Evolutionary conservation across 2,329 filamentous ascomycete species (phyloP), one percentile per base, ranked within the genome.

Genomic region (Elsinoe perseae): DNA sequence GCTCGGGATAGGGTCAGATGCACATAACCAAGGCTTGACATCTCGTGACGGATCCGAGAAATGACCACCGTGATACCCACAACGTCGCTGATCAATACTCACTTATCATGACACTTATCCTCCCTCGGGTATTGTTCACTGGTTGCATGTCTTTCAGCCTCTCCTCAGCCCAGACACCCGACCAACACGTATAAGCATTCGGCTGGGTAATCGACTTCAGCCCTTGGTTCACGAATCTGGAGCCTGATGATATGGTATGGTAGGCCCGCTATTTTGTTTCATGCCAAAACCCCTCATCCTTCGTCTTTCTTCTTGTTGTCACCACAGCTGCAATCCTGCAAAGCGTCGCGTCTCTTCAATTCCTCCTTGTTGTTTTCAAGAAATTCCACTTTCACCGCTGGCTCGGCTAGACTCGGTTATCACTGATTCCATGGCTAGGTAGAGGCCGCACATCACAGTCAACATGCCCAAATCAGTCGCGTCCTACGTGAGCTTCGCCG

Each of bases 401-500:
- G 28, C 23, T 30, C 52, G 25, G 52, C 16, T 28, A 55, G 36
- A 43, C 36, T 48, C 54, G 40, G 38, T 28, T 21, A 12, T 50
- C 16, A 38, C 44, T 50, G 48, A 50, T 16, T 34, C 16, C n/a
- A 38, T 44, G 43, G 14, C 55, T 42, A 58, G 48, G 30, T 52
- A 52, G 32, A 28, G 30, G 16, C 20, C 23, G 28, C 20, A 28
- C 30, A n/a, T 21, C 48, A 27, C 30, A 56, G n/a, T 20, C 50
- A 28, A 43, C 36, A 70, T 70, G 68, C 67, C 68, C 4, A 68
- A 64, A 57, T 69, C 68, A 40, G 60, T 66, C 46, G 54, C 28
- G 20, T 70, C 70, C 16, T 70, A 65, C 59, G 67, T 63, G 56
- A 72, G 67, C 59, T 60, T 70, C 59, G 65, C 66, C 59, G 59